phyloP scores from a whole-genome alignment of 768 basidiomycete species.

The Suillus variegatus region DNA sequence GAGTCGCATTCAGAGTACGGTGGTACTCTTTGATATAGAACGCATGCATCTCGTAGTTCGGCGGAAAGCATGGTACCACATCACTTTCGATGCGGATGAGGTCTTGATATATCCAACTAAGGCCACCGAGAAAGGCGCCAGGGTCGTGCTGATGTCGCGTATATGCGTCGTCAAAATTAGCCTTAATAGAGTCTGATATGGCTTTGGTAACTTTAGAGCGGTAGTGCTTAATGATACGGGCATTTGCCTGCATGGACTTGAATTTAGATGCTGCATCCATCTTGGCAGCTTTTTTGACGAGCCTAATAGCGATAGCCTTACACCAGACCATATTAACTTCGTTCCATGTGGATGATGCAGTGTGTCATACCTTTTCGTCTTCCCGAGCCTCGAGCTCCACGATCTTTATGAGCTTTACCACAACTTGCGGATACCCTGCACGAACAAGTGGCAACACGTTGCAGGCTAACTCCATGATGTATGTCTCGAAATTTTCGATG shows the following conservation, averaged over 20 bases:
- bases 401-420: slow-evolving; percentile 91
- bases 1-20: slow-evolving; percentile 71
- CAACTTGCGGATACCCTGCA: slow-evolving; percentile 78
- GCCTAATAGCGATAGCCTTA: slow-evolving; percentile 89
- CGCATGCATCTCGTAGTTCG: slow-evolving; percentile 87
- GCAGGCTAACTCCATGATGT: slow-evolving; percentile 74
- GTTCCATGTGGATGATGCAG: neutral
- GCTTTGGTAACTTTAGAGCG: slow-evolving; percentile 83
- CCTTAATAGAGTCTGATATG: slow-evolving; percentile 75
- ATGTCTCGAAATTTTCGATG: slow-evolving; percentile 81
- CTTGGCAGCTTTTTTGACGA: slow-evolving; percentile 93
- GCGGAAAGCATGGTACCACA: slow-evolving; percentile 88
- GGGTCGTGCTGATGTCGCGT: slow-evolving; percentile 63
- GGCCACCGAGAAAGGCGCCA: slow-evolving; percentile 68
- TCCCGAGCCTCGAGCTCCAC: slow-evolving; percentile 90
- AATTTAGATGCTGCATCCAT: slow-evolving; percentile 92
- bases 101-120: slow-evolving; percentile 94
- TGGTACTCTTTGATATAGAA: slow-evolving; percentile 89
- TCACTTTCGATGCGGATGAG: slow-evolving; percentile 90
- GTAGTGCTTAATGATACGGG: slow-evolving; percentile 93
- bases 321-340: slow-evolving; percentile 3
- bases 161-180: slow-evolving; percentile 69
- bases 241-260: slow-evolving; percentile 90
- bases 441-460: slow-evolving; percentile 81
- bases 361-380: slow-evolving; percentile 82